Evolutionary conservation across 2,329 filamentous ascomycete species (phyloP).

Genomic region (Sporothrix dimorphospora): DNA sequence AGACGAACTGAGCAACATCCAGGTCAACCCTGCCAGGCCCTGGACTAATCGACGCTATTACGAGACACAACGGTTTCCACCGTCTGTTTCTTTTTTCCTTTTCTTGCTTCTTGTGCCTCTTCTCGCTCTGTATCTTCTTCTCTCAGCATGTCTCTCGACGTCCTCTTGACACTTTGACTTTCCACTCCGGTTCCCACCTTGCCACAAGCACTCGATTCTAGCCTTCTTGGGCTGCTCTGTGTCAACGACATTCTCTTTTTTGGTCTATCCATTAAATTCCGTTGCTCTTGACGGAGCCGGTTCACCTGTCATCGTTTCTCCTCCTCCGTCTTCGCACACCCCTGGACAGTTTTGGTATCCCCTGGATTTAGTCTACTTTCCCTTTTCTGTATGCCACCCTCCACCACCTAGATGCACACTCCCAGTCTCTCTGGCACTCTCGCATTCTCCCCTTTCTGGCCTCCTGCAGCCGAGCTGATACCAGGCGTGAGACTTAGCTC

Average conservation of each 20-base stretch:
- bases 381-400: neutral
- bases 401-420: neutral
- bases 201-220: neutral
- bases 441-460: slow-evolving; percentile 2
- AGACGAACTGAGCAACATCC: slow-evolving; percentile 13
- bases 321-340: neutral
- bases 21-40: neutral
- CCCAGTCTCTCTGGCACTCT: neutral
- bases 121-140: neutral
- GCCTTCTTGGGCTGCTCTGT: neutral
- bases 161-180: neutral
- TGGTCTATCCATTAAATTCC: neutral
- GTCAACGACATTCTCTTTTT: neutral
- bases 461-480: slow-evolving; percentile 15
- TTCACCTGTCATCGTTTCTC: neutral
- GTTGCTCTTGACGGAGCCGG: neutral
- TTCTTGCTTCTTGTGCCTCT: neutral
- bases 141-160: neutral
- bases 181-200: slow-evolving; percentile 2
- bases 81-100: neutral
- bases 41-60: neutral
- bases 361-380: neutral
- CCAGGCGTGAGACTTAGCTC: slow-evolving; percentile 7
- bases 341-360: neutral
- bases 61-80: neutral